A percentile compares a stretch with the other conserved stretches of the same genome.
These are phyloP conservation scores for Periconia sp. DNA, from an alignment of 2,329 filamentous ascomycete genomes.

Conservation along the genomic window DNA sequence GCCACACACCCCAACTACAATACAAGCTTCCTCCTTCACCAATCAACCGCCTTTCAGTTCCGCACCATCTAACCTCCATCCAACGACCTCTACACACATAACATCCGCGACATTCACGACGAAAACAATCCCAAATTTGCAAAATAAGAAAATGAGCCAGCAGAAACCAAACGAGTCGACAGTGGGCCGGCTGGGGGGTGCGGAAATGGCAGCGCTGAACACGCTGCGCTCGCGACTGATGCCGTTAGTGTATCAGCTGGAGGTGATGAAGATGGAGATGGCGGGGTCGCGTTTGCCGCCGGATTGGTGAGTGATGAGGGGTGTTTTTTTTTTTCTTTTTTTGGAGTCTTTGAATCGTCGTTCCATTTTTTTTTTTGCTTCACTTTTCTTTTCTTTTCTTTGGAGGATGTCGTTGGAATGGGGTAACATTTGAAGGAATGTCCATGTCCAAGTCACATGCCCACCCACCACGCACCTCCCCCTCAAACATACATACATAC, in stretches of 20 bases:
- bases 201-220: constrained; percentile 13
- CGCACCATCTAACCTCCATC: background rate
- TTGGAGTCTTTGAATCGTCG: too few relatives aligned
- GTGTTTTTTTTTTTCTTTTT: background rate
- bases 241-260: constrained; percentile 16
- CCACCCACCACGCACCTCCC: too few relatives aligned
- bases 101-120: too few relatives aligned
- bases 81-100: background rate
- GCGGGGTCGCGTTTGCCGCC: constrained; percentile 7
- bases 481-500: too few relatives aligned
- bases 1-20: background rate
- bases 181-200: background rate
- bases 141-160: constrained; percentile 6
- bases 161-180: background rate
- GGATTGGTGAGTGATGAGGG: constrained; percentile 15
- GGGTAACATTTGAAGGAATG: too few relatives aligned
- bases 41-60: constrained; percentile 11
- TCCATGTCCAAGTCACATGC: too few relatives aligned
- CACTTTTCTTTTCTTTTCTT: background rate
- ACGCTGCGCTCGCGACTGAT: constrained; percentile 14
- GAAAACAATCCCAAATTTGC: too few relatives aligned
- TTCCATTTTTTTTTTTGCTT: background rate
- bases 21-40: background rate
- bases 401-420: too few relatives aligned
- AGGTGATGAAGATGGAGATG: constrained; percentile 11